Conservation (phyloP, 2,329 filamentous ascomycete species). For the Thielaviopsis musarum region DNA sequence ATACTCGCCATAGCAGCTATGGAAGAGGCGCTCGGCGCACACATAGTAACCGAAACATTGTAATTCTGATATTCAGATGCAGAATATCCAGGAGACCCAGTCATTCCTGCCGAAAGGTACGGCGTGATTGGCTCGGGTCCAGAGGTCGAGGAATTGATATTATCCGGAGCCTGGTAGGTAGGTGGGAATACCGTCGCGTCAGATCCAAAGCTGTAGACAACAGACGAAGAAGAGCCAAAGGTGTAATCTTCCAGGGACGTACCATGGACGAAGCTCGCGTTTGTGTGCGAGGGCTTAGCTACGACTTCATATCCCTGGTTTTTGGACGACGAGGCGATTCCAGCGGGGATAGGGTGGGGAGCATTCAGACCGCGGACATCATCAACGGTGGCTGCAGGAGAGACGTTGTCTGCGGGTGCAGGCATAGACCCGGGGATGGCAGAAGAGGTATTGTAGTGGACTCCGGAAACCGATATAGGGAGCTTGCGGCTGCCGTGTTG, state of each 20-base stretch:
- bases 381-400: not conserved
- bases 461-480: not conserved
- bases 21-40: constrained; percentile 7
- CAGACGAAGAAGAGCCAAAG: constrained; percentile 14
- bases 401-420: not conserved
- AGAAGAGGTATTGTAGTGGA: not conserved
- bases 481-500: not conserved
- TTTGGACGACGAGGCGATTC: not conserved
- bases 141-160: not conserved
- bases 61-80: too few relatives aligned
- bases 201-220: not conserved
- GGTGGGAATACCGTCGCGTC: not conserved
- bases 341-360: not conserved
- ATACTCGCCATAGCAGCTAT: constrained; percentile 8
- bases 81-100: not conserved
- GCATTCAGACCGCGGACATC: constrained; percentile 6
- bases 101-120: not conserved
- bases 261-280: constrained; percentile 35
- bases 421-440: not conserved
- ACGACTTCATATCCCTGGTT: constrained; percentile 27
- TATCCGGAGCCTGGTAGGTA: not conserved
- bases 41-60: not conserved
- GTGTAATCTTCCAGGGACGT: constrained; percentile 15
- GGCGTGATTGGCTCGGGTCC: not conserved
- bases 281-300: constrained; percentile 25